phyloP scores from a whole-genome alignment of 371 early-diverging fungal genomes.

The Batrachochytrium dendrobatidis region DNA sequence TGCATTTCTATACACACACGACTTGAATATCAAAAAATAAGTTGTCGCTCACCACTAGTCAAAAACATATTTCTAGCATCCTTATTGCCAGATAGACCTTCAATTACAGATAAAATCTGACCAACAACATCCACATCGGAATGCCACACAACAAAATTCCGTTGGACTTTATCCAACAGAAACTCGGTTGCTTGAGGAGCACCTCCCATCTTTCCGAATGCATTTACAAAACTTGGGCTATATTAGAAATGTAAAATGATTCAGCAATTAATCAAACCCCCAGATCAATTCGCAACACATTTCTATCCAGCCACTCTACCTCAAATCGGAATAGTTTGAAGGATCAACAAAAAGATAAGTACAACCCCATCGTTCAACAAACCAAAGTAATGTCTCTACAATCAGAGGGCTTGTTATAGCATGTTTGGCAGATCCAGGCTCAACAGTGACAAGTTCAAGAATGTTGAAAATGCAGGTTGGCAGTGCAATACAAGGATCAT shows the following conservation, averaged over 20 bases:
- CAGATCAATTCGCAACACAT: background rate
- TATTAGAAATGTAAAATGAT: slow-evolving; percentile 33
- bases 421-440: slow-evolving; percentile 19
- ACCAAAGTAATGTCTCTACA: slow-evolving; percentile 66
- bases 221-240: too few relatives aligned
- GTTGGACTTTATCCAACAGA: slow-evolving; percentile 50
- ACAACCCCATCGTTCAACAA: slow-evolving; percentile 64
- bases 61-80: slow-evolving; percentile 49
- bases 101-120: slow-evolving; percentile 53
- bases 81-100: slow-evolving; percentile 47
- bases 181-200: slow-evolving; percentile 55
- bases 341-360: slow-evolving; percentile 61
- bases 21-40: background rate
- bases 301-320: slow-evolving; percentile 28
- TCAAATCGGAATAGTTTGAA: slow-evolving; percentile 51
- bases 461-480: slow-evolving; percentile 47
- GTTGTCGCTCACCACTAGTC: slow-evolving; percentile 42
- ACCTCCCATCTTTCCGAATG: slow-evolving; percentile 58
- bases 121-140: slow-evolving; percentile 60
- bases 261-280: background rate
- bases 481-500: slow-evolving; percentile 51
- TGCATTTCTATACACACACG: background rate
- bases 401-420: slow-evolving; percentile 60
- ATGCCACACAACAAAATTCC: slow-evolving; percentile 62
- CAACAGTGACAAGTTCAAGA: slow-evolving; percentile 39